Evolutionary conservation across 2,329 filamentous ascomycete genomes (phyloP), one percentile per base, ranked within the genome.

Genomic region (Fusarium tupiense): DNA sequence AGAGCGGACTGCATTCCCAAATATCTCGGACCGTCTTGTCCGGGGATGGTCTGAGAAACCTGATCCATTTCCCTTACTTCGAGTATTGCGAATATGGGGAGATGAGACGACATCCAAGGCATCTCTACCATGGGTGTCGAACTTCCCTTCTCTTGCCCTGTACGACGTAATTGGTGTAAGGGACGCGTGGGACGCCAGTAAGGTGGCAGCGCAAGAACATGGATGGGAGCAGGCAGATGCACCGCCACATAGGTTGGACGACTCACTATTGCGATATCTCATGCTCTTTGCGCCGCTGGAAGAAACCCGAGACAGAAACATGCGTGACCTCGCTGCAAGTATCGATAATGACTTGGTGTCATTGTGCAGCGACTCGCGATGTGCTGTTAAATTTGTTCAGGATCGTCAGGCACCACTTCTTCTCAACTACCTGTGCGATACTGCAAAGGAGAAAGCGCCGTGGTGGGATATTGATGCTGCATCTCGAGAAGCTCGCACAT

Each of bases 81-180:
- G 87, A 9, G 78, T 88, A 22, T 76, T 89, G 47, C 82, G 83
- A 35, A 83, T 89, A 20, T 84, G 84, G 84, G 84, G 85, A 2
- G 79, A 84, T 38, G 74, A 83, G 29, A 79, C 82, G 7, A 82
- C 83, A 1, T 85, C 86, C 1, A 73, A 79, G 11, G 72, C 80
- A 11, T 86, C 85, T 2, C 77, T 89, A 9, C 78, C 77, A 10
- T 85, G 83, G 75, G 76, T 86, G 7, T 76, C 81, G 16, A 77
- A 75, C 8, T 86, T 89, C 52, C 86, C 86, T 1, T 80, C 83
- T 4, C 79, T 89, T 37, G 82, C 80, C 2, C 59, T 88, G 8
- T 86, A 86, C 73, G 86, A 87, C 66, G 80, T 86, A 31, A 80
- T 81, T 60, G 84, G 80, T 10, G 71, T 75, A 26, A 75, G 76